These are phyloP conservation scores for Alternaria rosae DNA, from an alignment of 2,329 filamentous ascomycete species.

Conservation along the genomic window DNA sequence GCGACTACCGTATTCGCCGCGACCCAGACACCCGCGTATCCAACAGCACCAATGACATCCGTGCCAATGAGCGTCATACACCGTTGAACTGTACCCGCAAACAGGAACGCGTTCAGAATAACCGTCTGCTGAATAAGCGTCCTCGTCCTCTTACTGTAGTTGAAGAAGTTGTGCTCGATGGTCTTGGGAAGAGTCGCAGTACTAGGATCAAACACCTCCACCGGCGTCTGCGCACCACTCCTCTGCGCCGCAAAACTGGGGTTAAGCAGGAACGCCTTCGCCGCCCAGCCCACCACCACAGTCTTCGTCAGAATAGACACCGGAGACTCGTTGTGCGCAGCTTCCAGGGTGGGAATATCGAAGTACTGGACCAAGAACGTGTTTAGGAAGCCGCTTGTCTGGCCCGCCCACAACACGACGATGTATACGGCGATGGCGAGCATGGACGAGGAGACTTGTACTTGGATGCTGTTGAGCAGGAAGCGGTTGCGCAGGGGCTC, in stretches of 20 bases:
- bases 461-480: conserved; percentile 49
- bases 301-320: conserved; percentile 59
- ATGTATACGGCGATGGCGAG: conserved; percentile 78
- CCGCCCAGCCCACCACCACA: conserved; percentile 74
- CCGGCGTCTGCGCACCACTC: conserved; percentile 53
- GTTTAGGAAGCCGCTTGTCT: conserved; percentile 72
- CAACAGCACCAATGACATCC: conserved; percentile 71
- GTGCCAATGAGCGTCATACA: conserved; percentile 74
- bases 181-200: conserved; percentile 73
- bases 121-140: conserved; percentile 64
- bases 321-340: conserved; percentile 69
- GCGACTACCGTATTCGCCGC: conserved; percentile 68
- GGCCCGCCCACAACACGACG: conserved; percentile 73
- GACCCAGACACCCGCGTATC: conserved; percentile 80
- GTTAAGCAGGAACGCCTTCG: conserved; percentile 79
- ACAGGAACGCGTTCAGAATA: conserved; percentile 55
- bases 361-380: conserved; percentile 78
- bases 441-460: conserved; percentile 66
- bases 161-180: conserved; percentile 75
- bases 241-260: conserved; percentile 65
- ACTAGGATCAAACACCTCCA: conserved; percentile 68
- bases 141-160: conserved; percentile 71
- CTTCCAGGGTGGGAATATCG: conserved; percentile 70
- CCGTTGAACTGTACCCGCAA: conserved; percentile 68
- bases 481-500: conserved; percentile 53